Evolutionary conservation across 345 rosid species (phyloP), one percentile per base, ranked within the genome.

Genomic region (Nasturtium officinale): DNA sequence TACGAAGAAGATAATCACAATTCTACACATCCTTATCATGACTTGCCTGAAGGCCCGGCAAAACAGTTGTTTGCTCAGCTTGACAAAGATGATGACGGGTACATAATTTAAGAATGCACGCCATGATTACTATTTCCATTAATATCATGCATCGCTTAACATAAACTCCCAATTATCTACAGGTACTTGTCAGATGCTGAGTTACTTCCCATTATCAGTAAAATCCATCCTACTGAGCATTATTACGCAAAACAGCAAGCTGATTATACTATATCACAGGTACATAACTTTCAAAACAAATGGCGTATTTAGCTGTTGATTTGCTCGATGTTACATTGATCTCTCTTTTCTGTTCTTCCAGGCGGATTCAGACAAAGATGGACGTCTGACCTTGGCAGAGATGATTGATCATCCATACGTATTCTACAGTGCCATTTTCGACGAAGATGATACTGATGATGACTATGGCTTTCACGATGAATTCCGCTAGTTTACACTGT

Each of bases 161-260:
- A 61, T 59, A 40, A 40, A 48, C 56, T 51, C 50, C 64, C 28
- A 10, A 76, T 35, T 58, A 18, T 48, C 71, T 52, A 7, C 77
- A 96, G 99, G 77, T 84, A 56, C 79, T 77, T 96, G 83, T 82
- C 89, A 1, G 91, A 89, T 65, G 76, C 54, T n/a, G 98, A 96
- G 61, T 74, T 96, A 65, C 85, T 89, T 37, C 88, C 92, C 32
- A 35, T 92, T 62, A 87, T 92, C 72, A 90, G 83, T 67, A 96
- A 96, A 77, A 85, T 96, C 69, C 98, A 96, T 81, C 99, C 99
- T 45, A 85, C 97, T 0, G 99, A 90, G 78, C 92, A 52, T 33
- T 90, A 89, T 82, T 96, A 95, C 77, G 97, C 99, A 43, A 95
- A 91, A 78, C 94, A 91, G 65, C 98, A 95, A 81, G 94, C 92